Evolutionary conservation across 1,284 basidiomycete species (phyloP).

Genomic region (Naganishia liquefaciens): DNA sequence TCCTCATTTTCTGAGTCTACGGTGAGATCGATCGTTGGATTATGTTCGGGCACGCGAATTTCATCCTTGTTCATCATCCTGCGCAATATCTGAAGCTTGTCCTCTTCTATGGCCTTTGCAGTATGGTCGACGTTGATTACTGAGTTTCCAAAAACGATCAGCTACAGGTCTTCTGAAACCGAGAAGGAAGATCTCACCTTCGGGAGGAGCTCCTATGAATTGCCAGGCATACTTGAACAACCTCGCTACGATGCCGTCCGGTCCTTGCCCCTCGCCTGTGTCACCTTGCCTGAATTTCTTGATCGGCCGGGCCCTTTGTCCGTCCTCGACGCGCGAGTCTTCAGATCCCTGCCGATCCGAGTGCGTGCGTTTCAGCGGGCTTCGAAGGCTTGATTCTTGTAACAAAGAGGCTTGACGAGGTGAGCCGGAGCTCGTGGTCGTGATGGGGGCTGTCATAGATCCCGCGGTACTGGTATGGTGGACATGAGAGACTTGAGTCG

Average conservation of each 20-base stretch:
- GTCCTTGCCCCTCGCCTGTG: neutral
- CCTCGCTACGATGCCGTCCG: slow-evolving; percentile 2
- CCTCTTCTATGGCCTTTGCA: slow-evolving; percentile 10
- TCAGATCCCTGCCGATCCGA: neutral
- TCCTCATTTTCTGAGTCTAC: slow-evolving; percentile 16
- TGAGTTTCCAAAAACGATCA: neutral
- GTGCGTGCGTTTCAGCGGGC: slow-evolving; percentile 19
- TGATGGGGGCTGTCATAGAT: slow-evolving; percentile 23
- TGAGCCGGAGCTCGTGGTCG: slow-evolving; percentile 24
- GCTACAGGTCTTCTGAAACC: neutral
- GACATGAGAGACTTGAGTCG: slow-evolving; percentile 3
- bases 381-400: neutral
- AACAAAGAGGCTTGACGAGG: neutral
- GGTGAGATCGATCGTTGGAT: slow-evolving; percentile 21
- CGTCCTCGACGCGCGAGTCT: neutral
- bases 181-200: neutral
- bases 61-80: slow-evolving; percentile 22
- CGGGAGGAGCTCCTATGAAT: neutral
- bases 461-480: neutral
- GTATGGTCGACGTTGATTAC: neutral
- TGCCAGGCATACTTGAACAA: slow-evolving; percentile 27
- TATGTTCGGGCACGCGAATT: slow-evolving; percentile 10
- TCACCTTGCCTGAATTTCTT: slow-evolving; percentile 17
- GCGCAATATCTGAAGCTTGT: slow-evolving; percentile 23
- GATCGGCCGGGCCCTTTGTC: neutral